Conservation (phyloP, 495 filamentous ascomycete species). For the Rostrohypoxylon terebratum region DNA sequence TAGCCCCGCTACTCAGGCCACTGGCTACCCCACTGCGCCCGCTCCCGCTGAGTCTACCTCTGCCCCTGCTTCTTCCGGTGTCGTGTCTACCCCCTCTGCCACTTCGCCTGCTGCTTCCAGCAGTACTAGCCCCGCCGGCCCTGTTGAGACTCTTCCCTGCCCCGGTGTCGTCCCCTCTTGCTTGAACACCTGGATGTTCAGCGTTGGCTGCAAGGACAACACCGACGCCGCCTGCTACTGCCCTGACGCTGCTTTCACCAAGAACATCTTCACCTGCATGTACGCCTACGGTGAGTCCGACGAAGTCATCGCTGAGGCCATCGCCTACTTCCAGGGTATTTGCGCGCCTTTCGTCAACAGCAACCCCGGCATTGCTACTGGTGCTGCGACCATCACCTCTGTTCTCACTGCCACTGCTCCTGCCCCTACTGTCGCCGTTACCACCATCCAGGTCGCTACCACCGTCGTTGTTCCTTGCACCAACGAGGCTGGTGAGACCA, state of each 20-base stretch:
- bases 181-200: conserved; percentile 91
- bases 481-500: conserved; percentile 58
- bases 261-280: conserved; percentile 84
- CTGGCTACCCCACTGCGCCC: conserved; percentile 34
- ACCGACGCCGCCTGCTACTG: conserved; percentile 88
- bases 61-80: conserved; percentile 5
- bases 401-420: conserved; percentile 66
- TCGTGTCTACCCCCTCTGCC: conserved; percentile 32
- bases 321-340: conserved; percentile 90
- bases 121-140: conserved; percentile 49
- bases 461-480: conserved; percentile 67
- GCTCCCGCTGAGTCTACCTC: conserved; percentile 30
- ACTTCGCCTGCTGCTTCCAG: conserved; percentile 48
- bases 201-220: conserved; percentile 83
- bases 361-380: conserved; percentile 90
- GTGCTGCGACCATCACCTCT: conserved; percentile 65
- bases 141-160: conserved; percentile 64
- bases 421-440: conserved; percentile 61
- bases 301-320: conserved; percentile 73
- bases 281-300: conserved; percentile 76
- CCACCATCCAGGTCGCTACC: conserved; percentile 68
- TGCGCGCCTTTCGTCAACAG: conserved; percentile 77
- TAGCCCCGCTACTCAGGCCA: conserved; percentile 32
- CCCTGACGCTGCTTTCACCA: conserved; percentile 78
- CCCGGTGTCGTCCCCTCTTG: conserved; percentile 85